A percentile compares a stretch with the other conserved stretches of the same genome.
Conservation (phyloP, 768 basidiomycete species). For the Ephemerocybe angulata region DNA sequence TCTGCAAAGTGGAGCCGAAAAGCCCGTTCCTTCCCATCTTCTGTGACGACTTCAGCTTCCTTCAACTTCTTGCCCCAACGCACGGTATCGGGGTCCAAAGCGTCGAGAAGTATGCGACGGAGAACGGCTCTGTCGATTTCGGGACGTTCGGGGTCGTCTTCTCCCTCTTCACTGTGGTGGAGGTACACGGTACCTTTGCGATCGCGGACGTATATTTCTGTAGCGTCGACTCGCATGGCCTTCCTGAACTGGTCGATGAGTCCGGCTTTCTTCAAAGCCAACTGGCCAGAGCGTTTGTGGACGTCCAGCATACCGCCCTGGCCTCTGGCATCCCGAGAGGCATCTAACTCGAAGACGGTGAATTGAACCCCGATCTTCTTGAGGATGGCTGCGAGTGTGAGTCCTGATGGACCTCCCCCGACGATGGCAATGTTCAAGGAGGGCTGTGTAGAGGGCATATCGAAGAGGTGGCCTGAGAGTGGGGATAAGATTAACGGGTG, state of each 20-base stretch:
- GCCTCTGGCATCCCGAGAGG: constrained; percentile 14
- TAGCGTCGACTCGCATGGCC: constrained; percentile 15
- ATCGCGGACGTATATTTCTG: constrained; percentile 14
- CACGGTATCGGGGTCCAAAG: constrained; percentile 16
- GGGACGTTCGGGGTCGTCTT: constrained; percentile 12
- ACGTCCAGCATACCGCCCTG: constrained; percentile 28
- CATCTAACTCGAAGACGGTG: constrained; percentile 22
- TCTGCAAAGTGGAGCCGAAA: constrained; percentile 12
- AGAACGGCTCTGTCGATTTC: constrained; percentile 26
- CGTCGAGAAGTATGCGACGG: constrained; percentile 22
- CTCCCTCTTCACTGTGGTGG: constrained; percentile 4
- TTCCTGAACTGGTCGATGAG: constrained; percentile 20
- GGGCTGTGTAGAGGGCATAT: background rate
- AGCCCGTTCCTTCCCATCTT: constrained; percentile 12
- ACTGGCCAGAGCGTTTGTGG: constrained; percentile 20
- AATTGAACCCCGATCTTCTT: constrained; percentile 11
- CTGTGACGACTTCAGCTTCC: background rate
- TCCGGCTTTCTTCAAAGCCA: constrained; percentile 22
- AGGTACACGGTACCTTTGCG: constrained; percentile 10
- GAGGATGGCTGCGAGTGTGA: constrained; percentile 25
- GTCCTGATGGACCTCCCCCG: constrained; percentile 21
- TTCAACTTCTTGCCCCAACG: constrained; percentile 20
- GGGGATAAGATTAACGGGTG: too few species aligned
- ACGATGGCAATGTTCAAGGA: background rate
- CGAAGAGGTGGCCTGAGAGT: too few species aligned